Evolutionary conservation across 345 rosid species (phyloP), one percentile per base, ranked within the genome.

Genomic region (Kernera saxatilis): DNA sequence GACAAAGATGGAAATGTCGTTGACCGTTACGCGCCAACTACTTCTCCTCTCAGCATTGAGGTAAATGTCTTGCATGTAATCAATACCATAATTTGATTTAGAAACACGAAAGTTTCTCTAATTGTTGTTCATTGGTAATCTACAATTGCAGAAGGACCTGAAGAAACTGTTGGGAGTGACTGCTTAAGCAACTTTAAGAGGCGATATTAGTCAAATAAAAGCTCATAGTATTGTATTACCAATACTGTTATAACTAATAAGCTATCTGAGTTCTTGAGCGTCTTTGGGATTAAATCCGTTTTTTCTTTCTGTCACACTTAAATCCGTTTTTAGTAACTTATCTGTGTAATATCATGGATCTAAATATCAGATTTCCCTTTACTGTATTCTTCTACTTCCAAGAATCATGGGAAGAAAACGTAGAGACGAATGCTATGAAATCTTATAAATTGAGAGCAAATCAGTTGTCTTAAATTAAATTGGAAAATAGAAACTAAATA

Each of bases 21-120:
- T 0, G 87, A 92, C 30, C 98, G 98, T 50, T 88, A 90, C 66
- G 98, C 98, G 0, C 97, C 99, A 50, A 92, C 97, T 4, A 92
- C 99, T 62, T 79, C 93, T 48, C 98, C 98, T 58, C 93, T 86
- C 30, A 87, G 93, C 81, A 85, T 92, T 5, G 97, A 95, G 98
- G 99, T 94, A 64, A 75, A 22, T 25, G 66, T 11, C 26, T 15
- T 5, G 2, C 36, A 22, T 17, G 10, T 12, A 4, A 29, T 26
- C 33, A 21, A 49, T 5, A 14, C 39, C 40, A 36, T 11, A 18
- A n/a, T 30, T 45, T n/a, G 8, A 17, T 58, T 49, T 61, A 15
- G 33, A 50, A 27, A 57, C 17, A 2, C 32, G 1, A 3, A 39
- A 15, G 39, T 33, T 19, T 22, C 32, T 67, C 26, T 56, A n/a